Base-by-base conservation (phyloP, 164 flowering plant genomes). In the Magnolia sinica region DNA sequence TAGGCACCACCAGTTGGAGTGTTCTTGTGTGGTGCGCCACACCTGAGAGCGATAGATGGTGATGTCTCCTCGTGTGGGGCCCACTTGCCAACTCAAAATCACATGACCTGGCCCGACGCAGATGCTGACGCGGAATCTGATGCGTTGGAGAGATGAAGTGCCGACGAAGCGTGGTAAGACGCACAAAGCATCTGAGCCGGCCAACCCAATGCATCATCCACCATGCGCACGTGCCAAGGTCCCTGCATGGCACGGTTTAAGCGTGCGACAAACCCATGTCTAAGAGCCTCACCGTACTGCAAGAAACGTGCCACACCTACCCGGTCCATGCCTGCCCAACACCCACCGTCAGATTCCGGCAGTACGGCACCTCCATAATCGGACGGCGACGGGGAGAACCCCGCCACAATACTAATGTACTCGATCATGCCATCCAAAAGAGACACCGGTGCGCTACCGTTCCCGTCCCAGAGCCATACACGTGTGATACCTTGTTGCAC, bases 401-500 rank as follows among this genome's bases (percentile, higher is more conserved):
- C 89, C 0, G 85, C 85, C 69, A 51, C 16, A 10, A 50, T 50
- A 49, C n/a, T 37, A 3, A 87, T 71, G 61, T 84, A 86, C 76
- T 87, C 90, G 0, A 83, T 90, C 77, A 88, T 72, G 14, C 93
- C 91, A n/a, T 82, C 82, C 7, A 85, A 7, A 0, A 90, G 75
- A 50, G 63, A 14, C 51, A 59, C 27, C 0, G 90, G 88, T 23
- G 85, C 89, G 4, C 72, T 71, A 0, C 76, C 63, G 45, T 65
- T 64, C 14, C 81, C 83, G 70, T 82, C 81, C 83, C 83, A 84
- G 1, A 88, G 73, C 90, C 90, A 89, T 65, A 87, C 76, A 6
- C 87, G 80, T 16, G 86, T 87, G 88, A 89, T 80, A 16, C 84
- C 89, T 4, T 82, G 80, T 37, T 67, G 83, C 18, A 89, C 70